Percentiles rank a stretch among this genome's conserved stretches.
These are phyloP conservation scores for Pythium insidiosum DNA, from an alignment of 352 stramenopile genomes.

Conservation along the genomic window DNA sequence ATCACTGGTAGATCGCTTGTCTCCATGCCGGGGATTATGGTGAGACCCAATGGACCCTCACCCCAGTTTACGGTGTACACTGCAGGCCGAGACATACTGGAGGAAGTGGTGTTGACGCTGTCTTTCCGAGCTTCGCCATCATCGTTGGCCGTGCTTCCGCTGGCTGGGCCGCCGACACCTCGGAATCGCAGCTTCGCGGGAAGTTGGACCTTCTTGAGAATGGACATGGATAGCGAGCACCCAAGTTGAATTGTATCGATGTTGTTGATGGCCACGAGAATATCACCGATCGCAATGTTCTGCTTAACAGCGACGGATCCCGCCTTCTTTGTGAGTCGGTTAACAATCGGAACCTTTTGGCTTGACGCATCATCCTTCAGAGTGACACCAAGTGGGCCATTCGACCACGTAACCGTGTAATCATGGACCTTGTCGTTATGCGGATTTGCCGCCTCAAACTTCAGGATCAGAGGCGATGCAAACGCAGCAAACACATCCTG, in stretches of 20 bases:
- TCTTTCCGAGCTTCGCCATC: constrained; percentile 10
- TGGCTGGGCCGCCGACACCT: constrained; percentile 55
- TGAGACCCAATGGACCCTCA: constrained; percentile 72
- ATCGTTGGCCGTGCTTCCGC: constrained; percentile 6
- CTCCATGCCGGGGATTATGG: constrained; percentile 79
- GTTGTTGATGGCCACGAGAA: constrained; percentile 86
- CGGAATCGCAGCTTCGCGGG: constrained; percentile 79
- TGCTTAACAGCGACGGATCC: constrained; percentile 83
- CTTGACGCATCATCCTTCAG: constrained; percentile 80
- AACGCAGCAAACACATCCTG: constrained; percentile 68
- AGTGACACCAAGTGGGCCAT: constrained; percentile 77
- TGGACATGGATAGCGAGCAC: constrained; percentile 84
- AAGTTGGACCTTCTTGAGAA: constrained; percentile 84
- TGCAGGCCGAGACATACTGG: constrained; percentile 47
- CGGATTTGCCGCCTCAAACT: constrained; percentile 56
- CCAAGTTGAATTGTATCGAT: constrained; percentile 85
- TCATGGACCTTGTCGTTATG: constrained; percentile 69
- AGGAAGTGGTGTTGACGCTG: constrained; percentile 17
- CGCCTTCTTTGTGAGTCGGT: constrained; percentile 80
- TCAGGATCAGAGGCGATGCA: constrained; percentile 74
- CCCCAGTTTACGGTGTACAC: constrained; percentile 76
- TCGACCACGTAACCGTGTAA: constrained; percentile 84
- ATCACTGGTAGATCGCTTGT: constrained; percentile 77
- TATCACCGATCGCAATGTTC: constrained; percentile 82
- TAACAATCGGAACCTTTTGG: constrained; percentile 83